Conservation (phyloP, 2,329 filamentous ascomycete species). For the Alternaria infectoria region DNA sequence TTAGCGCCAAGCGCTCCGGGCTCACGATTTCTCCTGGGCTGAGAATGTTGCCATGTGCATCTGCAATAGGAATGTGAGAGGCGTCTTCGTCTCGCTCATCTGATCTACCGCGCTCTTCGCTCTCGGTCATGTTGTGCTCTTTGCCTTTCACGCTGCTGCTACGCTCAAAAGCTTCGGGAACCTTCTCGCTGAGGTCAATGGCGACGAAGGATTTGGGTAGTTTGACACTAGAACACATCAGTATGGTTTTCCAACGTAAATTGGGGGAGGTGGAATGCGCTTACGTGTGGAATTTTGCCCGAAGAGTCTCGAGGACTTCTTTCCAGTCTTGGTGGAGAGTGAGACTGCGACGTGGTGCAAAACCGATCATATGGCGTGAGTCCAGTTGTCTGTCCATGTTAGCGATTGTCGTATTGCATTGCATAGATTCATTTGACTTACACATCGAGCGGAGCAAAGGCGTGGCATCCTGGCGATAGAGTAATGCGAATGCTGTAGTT, state of each 20-base stretch:
- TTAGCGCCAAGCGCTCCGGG: not conserved
- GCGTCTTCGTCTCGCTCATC: conserved; percentile 21
- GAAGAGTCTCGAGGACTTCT: conserved; percentile 91
- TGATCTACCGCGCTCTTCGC: conserved; percentile 23
- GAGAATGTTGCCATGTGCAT: conserved; percentile 3
- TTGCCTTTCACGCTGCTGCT: conserved; percentile 22
- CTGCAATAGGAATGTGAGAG: conserved; percentile 10
- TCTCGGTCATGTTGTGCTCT: conserved; percentile 25
- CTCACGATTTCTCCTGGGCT: not conserved
- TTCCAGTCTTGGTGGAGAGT: conserved; percentile 96
- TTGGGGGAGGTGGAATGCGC: conserved; percentile 42
- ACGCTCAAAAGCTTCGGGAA: conserved; percentile 52
- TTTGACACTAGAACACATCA: conserved; percentile 49
- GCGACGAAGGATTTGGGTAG: conserved; percentile 59
- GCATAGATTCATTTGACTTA: conserved; percentile 23
- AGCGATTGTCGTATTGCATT: not conserved
- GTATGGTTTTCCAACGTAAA: not conserved
- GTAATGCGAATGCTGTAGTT: conserved; percentile 97
- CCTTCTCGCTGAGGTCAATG: conserved; percentile 58
- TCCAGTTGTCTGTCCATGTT: conserved; percentile 70
- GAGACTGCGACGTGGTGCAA: conserved; percentile 85
- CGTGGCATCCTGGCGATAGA: conserved; percentile 93
- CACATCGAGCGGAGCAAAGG: conserved; percentile 94
- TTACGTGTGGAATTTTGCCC: conserved; percentile 93
- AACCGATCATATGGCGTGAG: conserved; percentile 94